Evolutionary conservation across 1,139 yeast species (phyloP).

Genomic region (Kluyveromyces sp.): DNA sequence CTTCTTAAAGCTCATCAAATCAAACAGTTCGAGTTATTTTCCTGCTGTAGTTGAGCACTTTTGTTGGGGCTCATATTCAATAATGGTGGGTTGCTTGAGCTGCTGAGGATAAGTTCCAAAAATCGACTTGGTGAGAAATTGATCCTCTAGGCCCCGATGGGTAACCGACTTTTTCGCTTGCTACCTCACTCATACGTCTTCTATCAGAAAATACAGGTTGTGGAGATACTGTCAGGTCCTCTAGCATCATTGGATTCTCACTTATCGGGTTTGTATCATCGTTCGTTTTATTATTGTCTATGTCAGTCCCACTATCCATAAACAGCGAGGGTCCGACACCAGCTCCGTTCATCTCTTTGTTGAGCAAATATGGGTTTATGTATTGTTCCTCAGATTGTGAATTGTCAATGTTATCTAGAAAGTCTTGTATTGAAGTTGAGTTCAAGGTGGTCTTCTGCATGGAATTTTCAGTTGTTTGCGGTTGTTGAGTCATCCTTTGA

Average conservation of each 20-base stretch:
- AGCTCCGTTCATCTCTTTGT: conserved; percentile 4
- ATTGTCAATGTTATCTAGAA: neutral
- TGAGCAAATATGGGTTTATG: conserved; percentile 12
- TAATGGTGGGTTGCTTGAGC: neutral
- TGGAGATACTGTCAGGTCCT: conserved; percentile 6
- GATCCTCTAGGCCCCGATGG: conserved; percentile 20
- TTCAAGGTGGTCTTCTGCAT: neutral
- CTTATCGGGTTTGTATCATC: neutral
- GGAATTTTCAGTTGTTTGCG: too few relatives aligned
- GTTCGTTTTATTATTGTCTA: neutral
- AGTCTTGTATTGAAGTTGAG: conserved; percentile 1
- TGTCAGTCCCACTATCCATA: conserved; percentile 4
- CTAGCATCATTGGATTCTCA: conserved; percentile 3
- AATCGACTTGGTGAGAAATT: conserved; percentile 25
- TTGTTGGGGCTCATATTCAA: neutral
- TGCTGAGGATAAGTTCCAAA: conserved; percentile 18
- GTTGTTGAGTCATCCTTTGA: too few relatives aligned
- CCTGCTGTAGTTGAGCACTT: neutral
- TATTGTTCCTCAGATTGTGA: conserved; percentile 7
- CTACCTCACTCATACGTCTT: conserved; percentile 21
- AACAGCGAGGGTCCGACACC: conserved; percentile 1
- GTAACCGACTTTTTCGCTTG: conserved; percentile 11
- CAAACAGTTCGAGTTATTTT: neutral
- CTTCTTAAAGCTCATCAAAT: conserved; percentile 5
- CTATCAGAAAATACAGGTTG: neutral